Base-by-base conservation (phyloP, 2,329 filamentous ascomycete species). In the Beauveria rudraprayagi region DNA sequence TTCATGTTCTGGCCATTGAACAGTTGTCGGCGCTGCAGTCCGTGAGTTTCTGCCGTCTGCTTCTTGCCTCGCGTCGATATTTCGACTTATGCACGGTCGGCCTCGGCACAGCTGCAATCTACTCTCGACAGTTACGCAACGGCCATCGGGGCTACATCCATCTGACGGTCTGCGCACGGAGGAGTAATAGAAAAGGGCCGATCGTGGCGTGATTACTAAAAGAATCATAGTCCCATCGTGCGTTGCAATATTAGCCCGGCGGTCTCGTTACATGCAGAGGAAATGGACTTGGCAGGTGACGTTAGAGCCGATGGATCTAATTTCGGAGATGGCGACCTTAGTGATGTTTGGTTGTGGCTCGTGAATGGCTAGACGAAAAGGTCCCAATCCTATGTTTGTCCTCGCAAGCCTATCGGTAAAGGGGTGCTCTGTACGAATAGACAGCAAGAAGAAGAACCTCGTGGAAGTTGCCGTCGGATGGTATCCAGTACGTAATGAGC, bases 401-500 rank as follows among this genome's bases (percentile, higher is more conserved):
- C 19, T 52, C 3, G 26, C 28, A 19, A 37, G 14, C 22, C 9
- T 11, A 19, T 54, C 51, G 47, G 11, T 22, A 41, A n/a, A 50
- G 14, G 17, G 19, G 48, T 22, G 30, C 11, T 30, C 17, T 37
- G 56, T 14, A 22, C 22, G 22, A 22, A 22, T 22, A n/a, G 7
- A 24, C 56, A n/a, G 50, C 11, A 10, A 56, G 52, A 26, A 17
- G 28, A 17, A 59, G 26, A 14, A 34, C 19, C n/a, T 47, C 28
- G 26, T 60, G 40, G 28, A 37, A 53, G 46, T 47, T 60, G 48
- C 28, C 26, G 56, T 53, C 11, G 14, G 46, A 28, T 60, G 46
- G 19, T 30, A 57, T 34, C 14, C 28, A 53, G 57, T 60, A 60
- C 57, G 57, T 60, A 53, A 60, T 60, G 57, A 60, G 57, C 57